Percentiles rank a stretch among this genome's conserved stretches.
phyloP scores from a whole-genome alignment of 805 yeast genomes.

The Kuraishia floccosa region DNA sequence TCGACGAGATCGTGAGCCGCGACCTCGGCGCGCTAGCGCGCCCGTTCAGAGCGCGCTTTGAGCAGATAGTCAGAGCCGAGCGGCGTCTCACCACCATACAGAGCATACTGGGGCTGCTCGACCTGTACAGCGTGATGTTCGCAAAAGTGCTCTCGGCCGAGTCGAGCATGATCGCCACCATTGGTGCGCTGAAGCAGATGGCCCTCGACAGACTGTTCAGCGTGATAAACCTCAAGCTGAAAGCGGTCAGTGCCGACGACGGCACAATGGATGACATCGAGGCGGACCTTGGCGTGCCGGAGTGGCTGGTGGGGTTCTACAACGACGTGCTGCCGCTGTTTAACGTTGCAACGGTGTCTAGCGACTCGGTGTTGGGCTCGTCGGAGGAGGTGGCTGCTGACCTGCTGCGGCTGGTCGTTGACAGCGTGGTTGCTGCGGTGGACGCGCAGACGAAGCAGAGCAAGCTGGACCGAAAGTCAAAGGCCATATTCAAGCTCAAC shows the following conservation, averaged over 20 bases:
- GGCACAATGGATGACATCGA: conserved; percentile 21
- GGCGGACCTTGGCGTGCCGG: conserved; percentile 68
- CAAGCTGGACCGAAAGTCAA: conserved; percentile 15
- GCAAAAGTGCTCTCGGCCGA: conserved; percentile 23
- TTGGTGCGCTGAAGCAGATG: conserved; percentile 20
- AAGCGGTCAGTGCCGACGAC: conserved; percentile 4
- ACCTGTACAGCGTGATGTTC: conserved; percentile 63
- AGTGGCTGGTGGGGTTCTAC: conserved; percentile 65
- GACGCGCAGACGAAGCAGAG: conserved; percentile 19
- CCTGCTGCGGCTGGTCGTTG: conserved; percentile 30
- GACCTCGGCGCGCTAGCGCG: conserved; percentile 43
- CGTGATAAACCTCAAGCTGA: conserved; percentile 25
- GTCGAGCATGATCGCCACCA: conserved; percentile 11
- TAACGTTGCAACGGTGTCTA: conserved; percentile 22
- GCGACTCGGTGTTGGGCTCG: conserved; percentile 28
- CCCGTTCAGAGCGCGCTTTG: conserved; percentile 54
- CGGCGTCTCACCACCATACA: conserved; percentile 40
- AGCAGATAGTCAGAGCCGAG: conserved; percentile 59
- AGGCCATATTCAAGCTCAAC: conserved; percentile 39
- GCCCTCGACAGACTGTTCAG: conserved; percentile 26
- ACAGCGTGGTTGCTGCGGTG: conserved; percentile 29
- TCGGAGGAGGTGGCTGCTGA: conserved; percentile 19
- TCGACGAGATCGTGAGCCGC: conserved; percentile 29
- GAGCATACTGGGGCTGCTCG: conserved; percentile 51
- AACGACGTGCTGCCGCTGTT: conserved; percentile 49